These are phyloP conservation scores for Coemansia sp. DNA, from an alignment of 192 early-diverging fungal species.

Conservation along the genomic window DNA sequence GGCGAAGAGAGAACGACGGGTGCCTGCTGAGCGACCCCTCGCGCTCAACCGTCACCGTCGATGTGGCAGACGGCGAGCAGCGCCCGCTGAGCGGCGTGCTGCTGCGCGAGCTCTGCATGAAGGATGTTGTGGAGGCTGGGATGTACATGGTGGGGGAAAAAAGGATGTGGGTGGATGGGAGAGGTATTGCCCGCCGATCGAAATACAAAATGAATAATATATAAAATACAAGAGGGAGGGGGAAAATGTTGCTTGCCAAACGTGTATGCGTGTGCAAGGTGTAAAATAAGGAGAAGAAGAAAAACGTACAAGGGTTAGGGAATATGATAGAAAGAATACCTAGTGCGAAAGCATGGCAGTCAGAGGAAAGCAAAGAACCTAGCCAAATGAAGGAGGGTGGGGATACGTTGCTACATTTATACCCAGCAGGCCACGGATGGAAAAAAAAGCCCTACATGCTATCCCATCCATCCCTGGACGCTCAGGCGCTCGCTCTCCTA, in stretches of 20 bases:
- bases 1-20: constrained; percentile 11
- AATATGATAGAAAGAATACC: not conserved
- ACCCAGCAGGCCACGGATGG: no score
- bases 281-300: not conserved
- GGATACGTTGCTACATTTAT: not conserved
- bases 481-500: not conserved
- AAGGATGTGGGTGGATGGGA: no score
- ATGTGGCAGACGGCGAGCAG: constrained; percentile 16
- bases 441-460: not conserved
- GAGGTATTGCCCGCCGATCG: no score
- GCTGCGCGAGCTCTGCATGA: constrained; percentile 17
- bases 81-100: constrained; percentile 13
- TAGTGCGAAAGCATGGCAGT: not conserved
- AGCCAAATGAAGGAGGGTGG: not conserved
- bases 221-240: not conserved
- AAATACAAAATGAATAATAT: constrained; percentile 3
- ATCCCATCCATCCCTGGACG: not conserved
- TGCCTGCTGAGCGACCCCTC: not conserved
- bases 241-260: no score
- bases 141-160: constrained; percentile 37
- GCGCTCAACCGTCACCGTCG: constrained; percentile 3
- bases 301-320: not conserved
- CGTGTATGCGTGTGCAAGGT: not conserved
- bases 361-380: not conserved
- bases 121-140: constrained; percentile 31